Evolutionary conservation across 192 early-diverging fungal genomes (phyloP).

Genomic region (Backusella westeae): DNA sequence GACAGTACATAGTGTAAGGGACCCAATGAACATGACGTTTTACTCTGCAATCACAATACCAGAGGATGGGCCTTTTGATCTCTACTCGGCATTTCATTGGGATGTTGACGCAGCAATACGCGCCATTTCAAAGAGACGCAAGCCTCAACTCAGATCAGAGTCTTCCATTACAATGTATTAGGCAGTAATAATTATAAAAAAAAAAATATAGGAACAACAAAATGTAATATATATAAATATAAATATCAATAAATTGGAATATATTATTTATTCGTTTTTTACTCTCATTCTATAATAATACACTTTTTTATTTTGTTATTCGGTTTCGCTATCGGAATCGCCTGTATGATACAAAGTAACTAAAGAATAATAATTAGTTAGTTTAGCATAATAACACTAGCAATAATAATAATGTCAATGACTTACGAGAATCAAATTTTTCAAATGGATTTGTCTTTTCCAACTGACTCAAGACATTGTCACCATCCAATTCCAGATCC

Average conservation of each 20-base stretch:
- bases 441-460: constrained; percentile 52
- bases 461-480: constrained; percentile 23
- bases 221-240: constrained; percentile 1
- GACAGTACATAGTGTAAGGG: neutral
- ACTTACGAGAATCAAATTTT: constrained; percentile 55
- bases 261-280: neutral
- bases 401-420: neutral
- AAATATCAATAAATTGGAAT: neutral
- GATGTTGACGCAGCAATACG: constrained; percentile 31
- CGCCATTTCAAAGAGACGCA: constrained; percentile 6
- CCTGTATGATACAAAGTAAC: neutral
- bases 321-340: neutral
- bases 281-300: neutral
- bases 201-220: neutral
- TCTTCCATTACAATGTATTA: neutral
- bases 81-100: constrained; percentile 36
- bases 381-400: neutral
- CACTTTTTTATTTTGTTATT: neutral
- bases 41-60: neutral
- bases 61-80: constrained; percentile 13
- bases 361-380: neutral
- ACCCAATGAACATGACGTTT: neutral
- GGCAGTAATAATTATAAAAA: neutral
- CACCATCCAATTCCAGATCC: constrained; percentile 60
- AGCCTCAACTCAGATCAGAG: neutral